Evolutionary conservation across 768 basidiomycete species (phyloP).

Genomic region (Sarcomyxa edulis): DNA sequence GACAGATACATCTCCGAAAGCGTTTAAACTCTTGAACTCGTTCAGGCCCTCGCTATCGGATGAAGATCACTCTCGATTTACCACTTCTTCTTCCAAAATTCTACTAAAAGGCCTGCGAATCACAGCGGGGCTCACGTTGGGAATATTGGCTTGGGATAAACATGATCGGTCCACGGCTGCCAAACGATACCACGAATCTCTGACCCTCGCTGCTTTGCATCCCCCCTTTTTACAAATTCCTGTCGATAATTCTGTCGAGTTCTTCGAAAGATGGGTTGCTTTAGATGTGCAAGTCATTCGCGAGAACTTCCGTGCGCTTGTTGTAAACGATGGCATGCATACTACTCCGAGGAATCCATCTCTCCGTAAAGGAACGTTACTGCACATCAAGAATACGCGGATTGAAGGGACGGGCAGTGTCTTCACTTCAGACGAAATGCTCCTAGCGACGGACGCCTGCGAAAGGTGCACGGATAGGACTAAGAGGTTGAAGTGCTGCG

Average conservation of each 20-base stretch:
- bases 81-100: constrained; percentile 14
- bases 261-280: constrained; percentile 17
- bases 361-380: constrained; percentile 18
- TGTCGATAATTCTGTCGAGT: constrained; percentile 9
- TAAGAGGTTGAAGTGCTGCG: constrained; percentile 19
- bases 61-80: constrained; percentile 15
- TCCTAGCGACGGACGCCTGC: constrained; percentile 25
- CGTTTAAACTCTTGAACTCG: constrained; percentile 21
- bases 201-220: constrained; percentile 22
- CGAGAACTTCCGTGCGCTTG: constrained; percentile 19
- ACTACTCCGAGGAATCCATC: constrained; percentile 5
- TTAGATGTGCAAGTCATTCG: constrained; percentile 14
- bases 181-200: constrained; percentile 24
- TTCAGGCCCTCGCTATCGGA: constrained; percentile 18
- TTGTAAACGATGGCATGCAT: constrained; percentile 17
- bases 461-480: constrained; percentile 20
- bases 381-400: constrained; percentile 13
- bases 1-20: constrained; percentile 18
- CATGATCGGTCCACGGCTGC: constrained; percentile 25
- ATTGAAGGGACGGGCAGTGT: constrained; percentile 14
- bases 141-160: constrained; percentile 25
- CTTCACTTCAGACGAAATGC: constrained; percentile 10
- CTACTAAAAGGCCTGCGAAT: constrained; percentile 27
- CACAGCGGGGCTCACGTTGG: constrained; percentile 21
- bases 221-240: constrained; percentile 14